These are phyloP conservation scores for Martiniozyma abietophila DNA, from an alignment of 805 yeast genomes.

Conservation along the genomic window DNA sequence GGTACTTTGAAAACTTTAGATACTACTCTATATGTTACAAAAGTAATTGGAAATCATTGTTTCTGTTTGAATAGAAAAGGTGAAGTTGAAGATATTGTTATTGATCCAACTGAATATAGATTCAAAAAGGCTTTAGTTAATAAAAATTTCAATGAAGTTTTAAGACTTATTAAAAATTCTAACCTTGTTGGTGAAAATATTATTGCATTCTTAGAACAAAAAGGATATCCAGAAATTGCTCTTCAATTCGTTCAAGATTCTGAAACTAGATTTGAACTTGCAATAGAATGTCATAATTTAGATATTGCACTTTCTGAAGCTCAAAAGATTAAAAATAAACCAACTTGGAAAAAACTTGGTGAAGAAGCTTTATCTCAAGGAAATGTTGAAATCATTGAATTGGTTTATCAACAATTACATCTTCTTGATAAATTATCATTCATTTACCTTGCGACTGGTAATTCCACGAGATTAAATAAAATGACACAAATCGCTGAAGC, in stretches of 20 bases:
- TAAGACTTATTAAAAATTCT: conserved; percentile 78
- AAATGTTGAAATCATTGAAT: conserved; percentile 73
- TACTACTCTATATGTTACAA: conserved; percentile 74
- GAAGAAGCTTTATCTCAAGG: conserved; percentile 87
- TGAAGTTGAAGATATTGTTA: conserved; percentile 62
- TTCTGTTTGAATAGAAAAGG: conserved; percentile 83
- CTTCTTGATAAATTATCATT: conserved; percentile 85
- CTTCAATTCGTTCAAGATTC: conserved; percentile 95
- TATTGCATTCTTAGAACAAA: conserved; percentile 86
- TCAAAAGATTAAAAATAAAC: conserved; percentile 53
- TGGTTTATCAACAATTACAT: conserved; percentile 80
- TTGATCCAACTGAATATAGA: conserved; percentile 96
- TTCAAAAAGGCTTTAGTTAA: conserved; percentile 89
- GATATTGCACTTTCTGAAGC: conserved; percentile 87
- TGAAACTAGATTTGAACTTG: conserved; percentile 90
- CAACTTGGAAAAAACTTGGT: conserved; percentile 75
- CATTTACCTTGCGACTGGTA: conserved; percentile 80
- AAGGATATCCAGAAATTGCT: conserved; percentile 97
- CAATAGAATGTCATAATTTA: conserved; percentile 87
- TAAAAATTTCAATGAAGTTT: conserved; percentile 84
- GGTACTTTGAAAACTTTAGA: conserved; percentile 92
- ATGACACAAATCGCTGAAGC: conserved; percentile 88
- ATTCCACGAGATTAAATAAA: conserved; percentile 58
- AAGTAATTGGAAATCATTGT: conserved; percentile 59
- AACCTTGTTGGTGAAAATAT: conserved; percentile 96